Conservation (phyloP, 768 basidiomycete species). For the Lyophyllum semitale region DNA sequence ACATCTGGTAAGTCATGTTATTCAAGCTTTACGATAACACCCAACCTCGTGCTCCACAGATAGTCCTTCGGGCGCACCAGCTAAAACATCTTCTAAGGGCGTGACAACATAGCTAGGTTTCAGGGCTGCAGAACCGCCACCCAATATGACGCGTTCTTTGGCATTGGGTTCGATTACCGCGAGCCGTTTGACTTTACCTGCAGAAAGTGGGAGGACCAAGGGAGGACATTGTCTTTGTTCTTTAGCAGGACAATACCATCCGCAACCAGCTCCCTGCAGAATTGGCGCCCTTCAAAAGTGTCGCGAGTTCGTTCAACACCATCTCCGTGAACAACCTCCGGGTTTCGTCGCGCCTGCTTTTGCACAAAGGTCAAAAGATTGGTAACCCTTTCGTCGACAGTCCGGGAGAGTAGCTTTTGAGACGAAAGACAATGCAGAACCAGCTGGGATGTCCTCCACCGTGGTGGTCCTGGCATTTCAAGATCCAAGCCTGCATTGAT, state of each 20-base stretch:
- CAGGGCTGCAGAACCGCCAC: slow-evolving; percentile 78
- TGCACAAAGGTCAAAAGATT: slow-evolving; percentile 60
- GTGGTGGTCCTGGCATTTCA: slow-evolving; percentile 76
- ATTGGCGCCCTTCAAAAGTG: slow-evolving; percentile 48
- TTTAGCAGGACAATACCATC: slow-evolving; percentile 69
- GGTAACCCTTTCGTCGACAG: slow-evolving; percentile 51
- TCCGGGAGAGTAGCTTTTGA: slow-evolving; percentile 48
- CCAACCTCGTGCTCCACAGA: slow-evolving; percentile 62
- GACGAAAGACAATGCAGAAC: slow-evolving; percentile 37
- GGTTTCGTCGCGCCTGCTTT: slow-evolving; percentile 53
- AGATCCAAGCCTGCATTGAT: slow-evolving; percentile 78
- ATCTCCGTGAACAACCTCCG: slow-evolving; percentile 64
- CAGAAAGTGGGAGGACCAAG: slow-evolving; percentile 62
- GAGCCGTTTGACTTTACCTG: slow-evolving; percentile 43
- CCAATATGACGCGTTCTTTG: slow-evolving; percentile 65
- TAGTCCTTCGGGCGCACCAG: slow-evolving; percentile 49
- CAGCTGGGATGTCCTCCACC: slow-evolving; percentile 58
- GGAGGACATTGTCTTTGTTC: slow-evolving; percentile 59
- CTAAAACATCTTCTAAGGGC: slow-evolving; percentile 60
- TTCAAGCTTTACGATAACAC: slow-evolving; percentile 53
- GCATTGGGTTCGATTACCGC: slow-evolving; percentile 74
- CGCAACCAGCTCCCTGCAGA: slow-evolving; percentile 58
- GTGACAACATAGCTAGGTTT: slow-evolving; percentile 66
- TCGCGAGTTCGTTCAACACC: slow-evolving; percentile 58
- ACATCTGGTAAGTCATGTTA: background rate